These are phyloP conservation scores for Epipyxis sp. DNA, from an alignment of 108 stramenopile genomes.

Conservation along the genomic window DNA sequence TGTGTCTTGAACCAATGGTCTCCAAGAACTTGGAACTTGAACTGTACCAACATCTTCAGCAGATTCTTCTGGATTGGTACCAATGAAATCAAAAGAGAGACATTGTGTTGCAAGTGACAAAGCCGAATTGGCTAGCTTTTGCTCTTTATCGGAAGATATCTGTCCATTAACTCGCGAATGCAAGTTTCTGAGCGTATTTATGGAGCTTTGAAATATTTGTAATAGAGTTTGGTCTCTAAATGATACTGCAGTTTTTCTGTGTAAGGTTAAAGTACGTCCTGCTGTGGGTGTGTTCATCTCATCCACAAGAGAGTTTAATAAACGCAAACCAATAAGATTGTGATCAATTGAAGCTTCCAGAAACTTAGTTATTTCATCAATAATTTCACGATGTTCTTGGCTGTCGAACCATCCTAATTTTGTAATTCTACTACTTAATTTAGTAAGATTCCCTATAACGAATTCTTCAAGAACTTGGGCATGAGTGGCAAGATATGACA, in stretches of 20 bases:
- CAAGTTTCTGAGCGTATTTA: not conserved
- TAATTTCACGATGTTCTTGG: slow-evolving; percentile 77
- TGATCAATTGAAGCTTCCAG: slow-evolving; percentile 82
- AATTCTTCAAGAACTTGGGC: slow-evolving; percentile 81
- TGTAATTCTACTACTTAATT: slow-evolving; percentile 92
- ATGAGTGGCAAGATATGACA: slow-evolving; percentile 86
- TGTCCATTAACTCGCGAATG: not conserved
- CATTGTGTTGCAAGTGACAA: slow-evolving; percentile 60
- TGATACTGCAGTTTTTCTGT: slow-evolving; percentile 90
- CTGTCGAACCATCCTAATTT: slow-evolving; percentile 98
- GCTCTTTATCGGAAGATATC: not conserved
- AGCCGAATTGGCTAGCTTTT: not conserved
- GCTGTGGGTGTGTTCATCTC: slow-evolving; percentile 87
- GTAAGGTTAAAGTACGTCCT: slow-evolving; percentile 90
- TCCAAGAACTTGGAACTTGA: slow-evolving; percentile 84
- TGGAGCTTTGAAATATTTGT: slow-evolving; percentile 66
- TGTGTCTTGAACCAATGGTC: slow-evolving; percentile 74
- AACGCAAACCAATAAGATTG: slow-evolving; percentile 87
- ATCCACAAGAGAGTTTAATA: slow-evolving; percentile 89
- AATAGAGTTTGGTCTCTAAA: slow-evolving; percentile 88
- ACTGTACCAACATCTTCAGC: slow-evolving; percentile 95
- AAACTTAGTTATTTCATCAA: slow-evolving; percentile 90
- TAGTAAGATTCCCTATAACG: slow-evolving; percentile 74
- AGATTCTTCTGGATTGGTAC: slow-evolving; percentile 95
- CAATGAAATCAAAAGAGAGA: slow-evolving; percentile 94